Conservation (phyloP, 345 rosid genomes). For the Eucalyptus viminalis region DNA sequence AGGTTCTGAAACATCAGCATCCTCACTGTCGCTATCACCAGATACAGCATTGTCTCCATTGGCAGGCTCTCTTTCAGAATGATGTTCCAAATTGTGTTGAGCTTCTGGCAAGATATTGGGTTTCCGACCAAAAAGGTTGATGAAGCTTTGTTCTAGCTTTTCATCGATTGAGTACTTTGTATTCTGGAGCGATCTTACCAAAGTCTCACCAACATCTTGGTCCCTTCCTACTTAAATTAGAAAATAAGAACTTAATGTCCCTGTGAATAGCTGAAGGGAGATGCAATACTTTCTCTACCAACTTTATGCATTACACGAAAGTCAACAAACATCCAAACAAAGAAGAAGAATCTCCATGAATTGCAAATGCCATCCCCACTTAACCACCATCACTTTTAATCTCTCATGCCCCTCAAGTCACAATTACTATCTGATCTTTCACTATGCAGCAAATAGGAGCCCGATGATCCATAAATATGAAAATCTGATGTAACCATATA, state of each 20-base stretch:
- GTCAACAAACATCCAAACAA: neutral
- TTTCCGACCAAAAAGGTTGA: constrained; percentile 50
- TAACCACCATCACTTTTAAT: neutral
- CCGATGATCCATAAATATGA: neutral
- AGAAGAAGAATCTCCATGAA: neutral
- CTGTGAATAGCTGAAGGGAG: neutral
- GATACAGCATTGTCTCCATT: constrained; percentile 16
- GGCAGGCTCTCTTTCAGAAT: constrained; percentile 18
- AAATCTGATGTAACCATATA: neutral
- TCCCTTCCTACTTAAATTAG: constrained; percentile 42
- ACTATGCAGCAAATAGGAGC: neutral
- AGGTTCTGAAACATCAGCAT: constrained; percentile 28
- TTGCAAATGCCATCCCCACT: neutral
- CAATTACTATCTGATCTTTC: neutral
- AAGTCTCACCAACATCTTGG: constrained; percentile 64
- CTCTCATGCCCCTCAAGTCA: neutral
- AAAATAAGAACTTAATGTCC: neutral
- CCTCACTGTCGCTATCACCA: constrained; percentile 17
- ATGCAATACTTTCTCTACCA: neutral
- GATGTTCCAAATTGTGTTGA: constrained; percentile 4
- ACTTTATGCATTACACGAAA: neutral
- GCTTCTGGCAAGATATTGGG: constrained; percentile 13
- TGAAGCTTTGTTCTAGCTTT: constrained; percentile 68
- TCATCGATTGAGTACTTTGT: constrained; percentile 82
- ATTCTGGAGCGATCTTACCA: constrained; percentile 80